Evolutionary conservation across 768 basidiomycete species (phyloP), one percentile per base, ranked within the genome.

Genomic region (Fomitopsis pulvina): DNA sequence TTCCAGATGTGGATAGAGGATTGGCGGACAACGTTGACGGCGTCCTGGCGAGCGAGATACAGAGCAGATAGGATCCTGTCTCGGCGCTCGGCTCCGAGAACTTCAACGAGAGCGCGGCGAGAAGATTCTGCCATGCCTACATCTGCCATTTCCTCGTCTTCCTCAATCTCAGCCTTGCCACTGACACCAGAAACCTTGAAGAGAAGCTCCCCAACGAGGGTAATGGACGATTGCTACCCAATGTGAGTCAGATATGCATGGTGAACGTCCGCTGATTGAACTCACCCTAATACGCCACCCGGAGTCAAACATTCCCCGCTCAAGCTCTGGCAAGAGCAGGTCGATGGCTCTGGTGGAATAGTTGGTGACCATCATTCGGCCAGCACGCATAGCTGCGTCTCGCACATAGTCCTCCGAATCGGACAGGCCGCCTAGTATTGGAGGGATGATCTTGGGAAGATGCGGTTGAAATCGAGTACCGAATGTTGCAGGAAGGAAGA

Each of bases 371-470:
- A 98, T 86, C 92, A 98, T 98, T 55, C 96, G 77, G 50, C 95
- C 94, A n/a, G 95, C 94, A 29, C 91, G 81, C 94, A 98, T 97
- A 4, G 95, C 93, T 10, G 95, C 94, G 55, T 98, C 94, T 22
- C 95, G 78, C 9, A 98, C 96, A 61, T 87, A 92, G 69, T 97
- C 96, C 58, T 96, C 94, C 6, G 82, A 73, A 61, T 98, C 95
- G 0, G 95, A 85, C 30, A 99, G 71, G 54, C 96, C 96, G 40
- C 81, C 81, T 28, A 98, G 75, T 55, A 99, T 95, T 0, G 95
- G 95, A 9, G 86, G 72, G 38, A 98, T 89, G 62, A 99, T 95
- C 67, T 92, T 89, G 6, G 92, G 88, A 8, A 99, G 73, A 69
- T 98, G 94, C 0, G 94, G 95, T 56, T 93, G 84, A 80, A 99